Percentiles rank a stretch among this genome's conserved stretches.
Conservation (phyloP, 2,329 filamentous ascomycete species). For the Trichoderma guizhouense region DNA sequence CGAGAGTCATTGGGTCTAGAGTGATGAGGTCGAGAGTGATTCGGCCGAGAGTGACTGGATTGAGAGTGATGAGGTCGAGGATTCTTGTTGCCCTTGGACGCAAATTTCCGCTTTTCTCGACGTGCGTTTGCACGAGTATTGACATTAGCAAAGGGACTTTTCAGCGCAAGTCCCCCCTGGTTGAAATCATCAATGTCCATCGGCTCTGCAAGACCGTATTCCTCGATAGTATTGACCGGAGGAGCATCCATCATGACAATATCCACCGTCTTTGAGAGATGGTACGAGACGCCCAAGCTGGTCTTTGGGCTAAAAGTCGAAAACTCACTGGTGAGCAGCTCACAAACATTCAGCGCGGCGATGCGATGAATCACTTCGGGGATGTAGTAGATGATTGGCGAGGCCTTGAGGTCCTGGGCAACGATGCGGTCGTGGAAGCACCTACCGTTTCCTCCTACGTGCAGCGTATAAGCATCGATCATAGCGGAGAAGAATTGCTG, state of each 20-base stretch:
- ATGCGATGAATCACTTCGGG: neutral
- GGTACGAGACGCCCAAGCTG: neutral
- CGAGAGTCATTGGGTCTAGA: too few relatives aligned
- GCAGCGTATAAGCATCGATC: neutral
- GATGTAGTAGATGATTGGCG: neutral
- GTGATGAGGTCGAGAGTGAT: too few relatives aligned
- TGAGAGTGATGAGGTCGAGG: neutral
- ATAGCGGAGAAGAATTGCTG: neutral
- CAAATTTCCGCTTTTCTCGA: neutral
- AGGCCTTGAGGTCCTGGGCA: neutral
- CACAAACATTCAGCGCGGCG: neutral
- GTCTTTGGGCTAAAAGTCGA: neutral
- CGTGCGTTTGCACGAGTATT: neutral
- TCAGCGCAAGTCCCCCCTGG: neutral
- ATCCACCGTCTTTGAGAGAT: neutral
- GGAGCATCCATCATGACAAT: neutral
- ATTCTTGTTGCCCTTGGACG: neutral
- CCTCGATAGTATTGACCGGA: neutral
- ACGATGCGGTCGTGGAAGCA: neutral
- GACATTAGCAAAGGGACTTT: neutral
- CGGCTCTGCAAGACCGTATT: neutral
- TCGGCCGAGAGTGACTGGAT: neutral
- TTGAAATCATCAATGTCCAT: neutral
- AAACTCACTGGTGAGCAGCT: neutral
- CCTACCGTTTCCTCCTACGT: neutral